Percentiles rank a stretch among this genome's conserved stretches.
Evolutionary conservation across 208 protist species (phyloP).

Genomic region (Leishmania major): DNA sequence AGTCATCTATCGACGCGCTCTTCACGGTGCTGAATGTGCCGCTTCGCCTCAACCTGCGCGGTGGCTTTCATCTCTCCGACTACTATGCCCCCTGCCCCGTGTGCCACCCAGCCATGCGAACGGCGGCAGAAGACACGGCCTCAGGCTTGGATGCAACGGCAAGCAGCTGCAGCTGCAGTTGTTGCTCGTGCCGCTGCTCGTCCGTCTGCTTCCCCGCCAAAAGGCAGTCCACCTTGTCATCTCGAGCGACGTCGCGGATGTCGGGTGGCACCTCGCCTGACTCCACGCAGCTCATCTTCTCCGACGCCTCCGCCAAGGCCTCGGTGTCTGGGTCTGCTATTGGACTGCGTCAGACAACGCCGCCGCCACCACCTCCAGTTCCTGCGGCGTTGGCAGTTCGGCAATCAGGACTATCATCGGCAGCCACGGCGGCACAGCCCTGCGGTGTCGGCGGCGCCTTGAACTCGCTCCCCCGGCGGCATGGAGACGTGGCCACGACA

Average conservation of each 20-base stretch:
- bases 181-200: background rate
- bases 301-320: constrained; percentile 9
- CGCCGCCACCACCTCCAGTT: background rate
- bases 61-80: constrained; percentile 36
- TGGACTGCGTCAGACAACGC: background rate
- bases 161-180: constrained; percentile 5
- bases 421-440: background rate
- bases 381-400: background rate
- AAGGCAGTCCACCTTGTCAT: background rate
- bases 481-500: background rate
- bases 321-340: constrained; percentile 8
- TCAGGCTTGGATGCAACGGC: background rate
- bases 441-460: background rate
- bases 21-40: constrained; percentile 28
- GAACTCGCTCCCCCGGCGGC: background rate
- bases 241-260: background rate
- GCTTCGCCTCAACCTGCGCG: constrained; percentile 26
- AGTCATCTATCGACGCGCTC: constrained; percentile 11
- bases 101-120: constrained; percentile 30
- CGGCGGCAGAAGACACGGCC: background rate
- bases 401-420: background rate
- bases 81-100: constrained; percentile 35
- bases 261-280: background rate
- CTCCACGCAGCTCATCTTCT: background rate
- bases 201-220: background rate